Evolutionary conservation across 768 basidiomycete genomes (phyloP), one percentile per base, ranked within the genome.

Genomic region (Cystobasidium ongulense): DNA sequence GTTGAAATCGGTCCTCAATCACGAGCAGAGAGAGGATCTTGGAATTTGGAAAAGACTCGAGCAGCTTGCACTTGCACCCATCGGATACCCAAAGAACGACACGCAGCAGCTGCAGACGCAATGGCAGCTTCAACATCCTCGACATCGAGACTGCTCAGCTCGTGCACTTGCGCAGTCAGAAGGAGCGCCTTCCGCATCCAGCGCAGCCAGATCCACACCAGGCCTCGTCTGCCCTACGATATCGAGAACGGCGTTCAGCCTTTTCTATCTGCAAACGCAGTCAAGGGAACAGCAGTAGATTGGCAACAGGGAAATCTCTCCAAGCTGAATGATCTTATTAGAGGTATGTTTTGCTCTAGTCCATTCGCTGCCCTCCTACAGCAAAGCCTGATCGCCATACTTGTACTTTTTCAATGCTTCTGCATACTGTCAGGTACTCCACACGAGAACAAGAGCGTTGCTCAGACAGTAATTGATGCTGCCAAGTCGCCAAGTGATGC

Each of bases 241-340:
- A 80, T 88, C 33, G 86, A 90, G 54, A 82, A 86, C 46, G 92
- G 92, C 23, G 83, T 94, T 36, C 89, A 89, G 54, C 83, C 87
- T 25, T 95, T 95, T 80, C 83, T 93, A 78, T 87, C 89, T 0
- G 87, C 90, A 25, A 77, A 80, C n/a, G 89, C 89, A 0, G 84
- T 93, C 73, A 86, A 85, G 75, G 85, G 86, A 73, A 83, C 92
- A 62, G 88, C 88, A 1, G 84, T 87, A 62, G 92, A 94, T 78
- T 96, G 90, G 81, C 92, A 94, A 80, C 85, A 90, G 74, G 92
- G 92, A 10, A 84, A 94, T 36, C 81, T 95, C 72, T 84, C 88
- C 68, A 85, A 90, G 63, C 81, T 96, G 61, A 91, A 90, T 76
- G 86, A 89, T 11, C 86, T 89, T 80, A 84, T 90, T 38, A 83